Evolutionary conservation across 768 basidiomycete genomes (phyloP).

Genomic region (Candolleomyces aberdarensis): DNA sequence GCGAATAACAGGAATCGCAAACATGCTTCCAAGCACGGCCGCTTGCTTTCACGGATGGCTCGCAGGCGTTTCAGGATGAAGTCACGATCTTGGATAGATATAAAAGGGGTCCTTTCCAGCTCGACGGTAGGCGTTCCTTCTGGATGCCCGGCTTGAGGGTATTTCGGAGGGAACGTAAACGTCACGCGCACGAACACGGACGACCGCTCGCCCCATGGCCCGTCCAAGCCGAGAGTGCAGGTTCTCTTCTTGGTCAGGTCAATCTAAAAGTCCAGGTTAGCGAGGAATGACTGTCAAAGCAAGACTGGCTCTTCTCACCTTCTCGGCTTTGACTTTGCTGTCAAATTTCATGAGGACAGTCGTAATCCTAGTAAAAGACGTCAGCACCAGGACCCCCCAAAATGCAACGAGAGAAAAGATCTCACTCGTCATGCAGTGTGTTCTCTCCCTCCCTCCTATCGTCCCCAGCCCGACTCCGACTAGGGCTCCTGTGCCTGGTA

Average conservation of each 20-base stretch:
- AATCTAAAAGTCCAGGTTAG: constrained; percentile 36
- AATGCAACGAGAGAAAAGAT: too few relatives aligned
- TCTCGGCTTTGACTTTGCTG: constrained; percentile 82
- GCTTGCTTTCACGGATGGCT: constrained; percentile 62
- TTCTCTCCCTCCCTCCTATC: constrained; percentile 30
- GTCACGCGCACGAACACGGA: constrained; percentile 85
- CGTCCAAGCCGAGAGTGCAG: constrained; percentile 82
- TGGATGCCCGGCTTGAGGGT: constrained; percentile 63
- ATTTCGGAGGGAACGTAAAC: constrained; percentile 84
- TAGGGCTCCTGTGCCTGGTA: constrained; percentile 45
- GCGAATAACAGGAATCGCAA: constrained; percentile 77
- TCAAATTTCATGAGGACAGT: constrained; percentile 65
- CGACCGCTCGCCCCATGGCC: constrained; percentile 87
- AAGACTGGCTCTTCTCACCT: constrained; percentile 42
- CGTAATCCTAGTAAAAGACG: constrained; percentile 52
- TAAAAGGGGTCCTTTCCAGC: constrained; percentile 78
- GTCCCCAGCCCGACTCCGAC: constrained; percentile 34
- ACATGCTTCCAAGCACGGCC: constrained; percentile 85
- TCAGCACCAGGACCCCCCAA: background rate
- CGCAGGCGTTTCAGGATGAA: constrained; percentile 77
- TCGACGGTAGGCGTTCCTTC: constrained; percentile 72
- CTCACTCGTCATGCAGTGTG: constrained; percentile 22
- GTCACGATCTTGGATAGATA: constrained; percentile 73
- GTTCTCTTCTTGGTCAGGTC: constrained; percentile 71
- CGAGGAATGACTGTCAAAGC: background rate